Conservation (phyloP, 305 asterid genomes). For the Fraxinus baroniana region DNA sequence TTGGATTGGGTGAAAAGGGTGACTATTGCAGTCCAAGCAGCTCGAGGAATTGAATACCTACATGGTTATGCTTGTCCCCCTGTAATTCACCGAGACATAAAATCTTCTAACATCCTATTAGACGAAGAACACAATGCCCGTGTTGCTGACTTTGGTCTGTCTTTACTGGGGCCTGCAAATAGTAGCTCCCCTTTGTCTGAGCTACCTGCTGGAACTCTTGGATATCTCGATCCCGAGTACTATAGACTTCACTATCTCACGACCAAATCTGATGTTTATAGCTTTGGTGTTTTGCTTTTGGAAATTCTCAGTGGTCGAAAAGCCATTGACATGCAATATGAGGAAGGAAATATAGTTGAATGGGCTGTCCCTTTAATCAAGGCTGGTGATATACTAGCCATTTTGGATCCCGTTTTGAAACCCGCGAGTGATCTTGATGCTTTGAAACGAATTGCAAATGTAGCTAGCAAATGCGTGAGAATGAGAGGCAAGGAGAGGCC, state of each 20-base stretch:
- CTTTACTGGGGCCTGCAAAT: constrained; percentile 50
- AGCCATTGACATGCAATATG: constrained; percentile 51
- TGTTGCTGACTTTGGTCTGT: constrained; percentile 52
- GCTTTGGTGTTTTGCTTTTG: constrained; percentile 49
- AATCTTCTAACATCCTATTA: constrained; percentile 50
- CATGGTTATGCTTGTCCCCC: constrained; percentile 60
- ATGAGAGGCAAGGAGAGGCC: constrained; percentile 60
- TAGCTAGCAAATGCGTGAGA: constrained; percentile 49
- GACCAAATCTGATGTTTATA: constrained; percentile 46
- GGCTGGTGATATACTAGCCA: constrained; percentile 38
- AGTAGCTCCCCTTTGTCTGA: constrained; percentile 52
- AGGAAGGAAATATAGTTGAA: constrained; percentile 52
- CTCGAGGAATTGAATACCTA: constrained; percentile 47
- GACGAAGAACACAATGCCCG: constrained; percentile 57
- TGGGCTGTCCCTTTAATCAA: constrained; percentile 52
- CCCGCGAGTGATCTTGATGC: constrained; percentile 41
- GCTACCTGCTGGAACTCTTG: constrained; percentile 50
- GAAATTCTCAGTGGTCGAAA: constrained; percentile 52
- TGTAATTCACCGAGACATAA: constrained; percentile 51
- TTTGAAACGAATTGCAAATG: constrained; percentile 42
- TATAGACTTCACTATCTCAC: constrained; percentile 53
- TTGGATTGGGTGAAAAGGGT: constrained; percentile 52
- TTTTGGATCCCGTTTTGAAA: constrained; percentile 40
- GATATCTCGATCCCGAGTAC: constrained; percentile 55
- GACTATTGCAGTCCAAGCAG: constrained; percentile 53